These are phyloP conservation scores for Dipteronia sinensis DNA, from an alignment of 345 rosid genomes.

Conservation along the genomic window DNA sequence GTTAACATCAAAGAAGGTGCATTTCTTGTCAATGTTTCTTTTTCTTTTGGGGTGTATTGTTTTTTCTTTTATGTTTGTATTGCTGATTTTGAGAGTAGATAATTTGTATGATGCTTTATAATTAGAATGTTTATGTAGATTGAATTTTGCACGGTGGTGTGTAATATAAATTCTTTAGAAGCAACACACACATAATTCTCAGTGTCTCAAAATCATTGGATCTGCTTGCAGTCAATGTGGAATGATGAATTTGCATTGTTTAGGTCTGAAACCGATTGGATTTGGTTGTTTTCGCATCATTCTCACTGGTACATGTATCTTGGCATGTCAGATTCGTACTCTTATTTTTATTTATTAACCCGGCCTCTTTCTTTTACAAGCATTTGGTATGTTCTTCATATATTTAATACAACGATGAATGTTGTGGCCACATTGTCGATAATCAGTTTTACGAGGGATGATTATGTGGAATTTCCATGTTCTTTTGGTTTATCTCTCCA, in stretches of 20 bases:
- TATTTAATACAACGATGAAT: too few species aligned
- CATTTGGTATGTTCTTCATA: not conserved
- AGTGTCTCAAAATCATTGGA: not conserved
- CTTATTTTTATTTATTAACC: too few species aligned
- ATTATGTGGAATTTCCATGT: not conserved
- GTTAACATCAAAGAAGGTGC: constrained; percentile 5
- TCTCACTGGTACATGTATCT: not conserved
- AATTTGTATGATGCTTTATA: not conserved
- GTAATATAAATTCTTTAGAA: not conserved
- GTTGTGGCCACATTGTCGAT: too few species aligned
- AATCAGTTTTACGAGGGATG: too few species aligned
- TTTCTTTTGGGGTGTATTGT: too few species aligned
- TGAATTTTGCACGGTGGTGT: not conserved
- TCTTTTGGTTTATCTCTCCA: not conserved
- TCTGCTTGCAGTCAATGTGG: not conserved
- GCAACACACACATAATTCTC: not conserved
- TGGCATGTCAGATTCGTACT: not conserved
- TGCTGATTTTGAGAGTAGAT: not conserved
- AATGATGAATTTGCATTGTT: not conserved
- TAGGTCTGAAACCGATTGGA: not conserved
- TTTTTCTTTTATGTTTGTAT: too few species aligned
- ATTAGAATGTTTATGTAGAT: not conserved
- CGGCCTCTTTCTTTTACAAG: not conserved
- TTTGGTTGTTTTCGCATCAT: not conserved
- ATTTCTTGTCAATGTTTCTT: not conserved